Evolutionary conservation across 2,329 filamentous ascomycete genomes (phyloP).

Genomic region (Fusarium verrucosum): DNA sequence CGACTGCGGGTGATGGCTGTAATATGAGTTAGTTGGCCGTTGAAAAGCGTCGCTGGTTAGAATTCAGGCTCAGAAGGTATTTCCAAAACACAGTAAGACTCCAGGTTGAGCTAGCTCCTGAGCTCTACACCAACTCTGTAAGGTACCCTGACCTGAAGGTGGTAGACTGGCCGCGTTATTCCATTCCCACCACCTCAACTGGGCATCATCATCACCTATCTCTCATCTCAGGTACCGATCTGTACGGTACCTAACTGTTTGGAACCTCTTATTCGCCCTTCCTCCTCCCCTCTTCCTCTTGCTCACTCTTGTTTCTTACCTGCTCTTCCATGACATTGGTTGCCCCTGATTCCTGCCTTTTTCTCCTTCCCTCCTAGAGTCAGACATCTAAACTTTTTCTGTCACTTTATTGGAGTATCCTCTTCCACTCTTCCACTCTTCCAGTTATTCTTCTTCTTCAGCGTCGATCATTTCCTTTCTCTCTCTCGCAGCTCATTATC

Average conservation of each 20-base stretch:
- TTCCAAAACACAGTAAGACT: conserved; percentile 3
- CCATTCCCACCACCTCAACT: conserved; percentile 13
- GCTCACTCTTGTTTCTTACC: conserved; percentile 14
- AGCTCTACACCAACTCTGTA: conserved; percentile 19
- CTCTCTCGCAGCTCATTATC: conserved; percentile 1
- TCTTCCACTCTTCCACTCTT: conserved; percentile 8
- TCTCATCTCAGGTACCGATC: conserved; percentile 26
- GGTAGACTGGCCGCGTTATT: conserved; percentile 27
- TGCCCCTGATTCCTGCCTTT: conserved; percentile 36
- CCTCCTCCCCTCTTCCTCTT: neutral
- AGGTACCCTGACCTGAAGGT: conserved; percentile 1
- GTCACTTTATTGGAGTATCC: neutral
- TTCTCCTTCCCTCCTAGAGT: no score
- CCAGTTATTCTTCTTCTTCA: no score
- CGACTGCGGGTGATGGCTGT: neutral
- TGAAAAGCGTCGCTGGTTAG: neutral
- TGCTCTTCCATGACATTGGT: conserved; percentile 6
- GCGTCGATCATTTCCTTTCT: conserved; percentile 16
- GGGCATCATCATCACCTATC: conserved; percentile 14
- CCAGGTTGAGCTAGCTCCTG: neutral
- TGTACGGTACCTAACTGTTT: neutral
- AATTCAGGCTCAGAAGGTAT: conserved; percentile 3
- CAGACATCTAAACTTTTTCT: no score
- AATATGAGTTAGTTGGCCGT: neutral
- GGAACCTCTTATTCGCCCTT: conserved; percentile 8